These are phyloP conservation scores for Ormosia semicastrata DNA, from an alignment of 306 rosid genomes.

Conservation along the genomic window DNA sequence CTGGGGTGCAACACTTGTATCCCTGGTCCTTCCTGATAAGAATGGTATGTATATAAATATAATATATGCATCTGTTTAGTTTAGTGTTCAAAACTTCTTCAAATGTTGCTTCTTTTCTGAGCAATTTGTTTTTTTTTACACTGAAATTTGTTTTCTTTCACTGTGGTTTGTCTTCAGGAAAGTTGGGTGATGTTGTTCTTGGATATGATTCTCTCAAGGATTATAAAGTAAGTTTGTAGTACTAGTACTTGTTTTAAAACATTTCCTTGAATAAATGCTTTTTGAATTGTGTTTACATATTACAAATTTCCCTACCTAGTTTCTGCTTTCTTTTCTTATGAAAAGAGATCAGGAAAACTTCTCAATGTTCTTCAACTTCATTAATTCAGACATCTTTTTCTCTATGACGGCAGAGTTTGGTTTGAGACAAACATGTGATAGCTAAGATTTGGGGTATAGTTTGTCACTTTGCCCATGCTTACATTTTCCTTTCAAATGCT, in stretches of 20 bases:
- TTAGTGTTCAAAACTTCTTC: neutral
- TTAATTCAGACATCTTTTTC: neutral
- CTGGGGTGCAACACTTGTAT: constrained; percentile 48
- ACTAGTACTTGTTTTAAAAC: neutral
- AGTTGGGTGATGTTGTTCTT: constrained; percentile 72
- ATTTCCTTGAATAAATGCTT: neutral
- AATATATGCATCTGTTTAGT: neutral
- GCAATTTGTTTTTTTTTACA: neutral
- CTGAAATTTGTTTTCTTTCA: neutral
- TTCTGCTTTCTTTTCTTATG: neutral
- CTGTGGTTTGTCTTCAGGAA: constrained; percentile 46
- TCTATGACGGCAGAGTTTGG: too few species aligned
- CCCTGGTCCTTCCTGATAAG: constrained; percentile 42
- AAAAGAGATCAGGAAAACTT: neutral
- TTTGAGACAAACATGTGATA: neutral
- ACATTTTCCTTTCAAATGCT: neutral
- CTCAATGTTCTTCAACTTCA: neutral
- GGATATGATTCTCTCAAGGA: constrained; percentile 70
- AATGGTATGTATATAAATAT: constrained; percentile 12
- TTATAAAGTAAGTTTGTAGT: constrained; percentile 37
- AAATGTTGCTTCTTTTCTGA: neutral
- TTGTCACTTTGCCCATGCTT: neutral
- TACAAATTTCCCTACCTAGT: neutral
- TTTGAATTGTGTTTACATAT: neutral
- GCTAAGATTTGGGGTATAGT: neutral